Evolutionary conservation across 140 eudicot species (phyloP).

Genomic region (Erigeron philadelphicus): DNA sequence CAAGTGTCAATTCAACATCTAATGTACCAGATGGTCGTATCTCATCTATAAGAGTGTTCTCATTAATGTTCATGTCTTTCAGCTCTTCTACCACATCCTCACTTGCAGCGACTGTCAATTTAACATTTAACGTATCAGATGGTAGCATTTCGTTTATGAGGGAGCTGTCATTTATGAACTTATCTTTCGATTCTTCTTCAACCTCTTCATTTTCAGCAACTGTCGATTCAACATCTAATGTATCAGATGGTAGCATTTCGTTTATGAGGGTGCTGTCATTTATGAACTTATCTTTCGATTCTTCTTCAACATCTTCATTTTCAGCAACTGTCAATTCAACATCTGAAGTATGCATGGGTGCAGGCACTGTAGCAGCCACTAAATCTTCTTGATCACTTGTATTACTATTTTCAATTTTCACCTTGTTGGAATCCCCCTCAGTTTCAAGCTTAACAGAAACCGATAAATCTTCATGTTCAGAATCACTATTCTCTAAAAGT

Average conservation of each 20-base stretch:
- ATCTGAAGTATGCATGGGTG: neutral
- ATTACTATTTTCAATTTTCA: conserved; percentile 9
- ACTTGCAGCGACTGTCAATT: too few species aligned
- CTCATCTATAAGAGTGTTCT: too few species aligned
- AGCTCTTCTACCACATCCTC: too few species aligned
- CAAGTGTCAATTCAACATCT: too few species aligned
- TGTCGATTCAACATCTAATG: too few species aligned
- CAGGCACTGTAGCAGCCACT: conserved; percentile 15
- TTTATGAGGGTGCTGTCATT: neutral
- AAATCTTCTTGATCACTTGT: conserved; percentile 13
- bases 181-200: too few species aligned
- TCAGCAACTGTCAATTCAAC: neutral
- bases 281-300: neutral
- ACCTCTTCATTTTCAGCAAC: too few species aligned
- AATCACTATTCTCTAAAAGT: conserved; percentile 18
- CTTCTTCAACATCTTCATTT: conserved; percentile 1
- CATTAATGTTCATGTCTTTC: too few species aligned
- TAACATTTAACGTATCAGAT: too few species aligned
- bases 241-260: neutral
- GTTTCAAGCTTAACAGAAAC: conserved; percentile 14
- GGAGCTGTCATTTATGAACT: too few species aligned
- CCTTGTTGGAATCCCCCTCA: conserved; percentile 19
- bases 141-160: too few species aligned
- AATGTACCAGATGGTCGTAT: too few species aligned
- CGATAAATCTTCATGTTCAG: conserved; percentile 11